Evolutionary conservation across 2,329 filamentous ascomycete species (phyloP).

Genomic region (Neoarthrinium moseri): DNA sequence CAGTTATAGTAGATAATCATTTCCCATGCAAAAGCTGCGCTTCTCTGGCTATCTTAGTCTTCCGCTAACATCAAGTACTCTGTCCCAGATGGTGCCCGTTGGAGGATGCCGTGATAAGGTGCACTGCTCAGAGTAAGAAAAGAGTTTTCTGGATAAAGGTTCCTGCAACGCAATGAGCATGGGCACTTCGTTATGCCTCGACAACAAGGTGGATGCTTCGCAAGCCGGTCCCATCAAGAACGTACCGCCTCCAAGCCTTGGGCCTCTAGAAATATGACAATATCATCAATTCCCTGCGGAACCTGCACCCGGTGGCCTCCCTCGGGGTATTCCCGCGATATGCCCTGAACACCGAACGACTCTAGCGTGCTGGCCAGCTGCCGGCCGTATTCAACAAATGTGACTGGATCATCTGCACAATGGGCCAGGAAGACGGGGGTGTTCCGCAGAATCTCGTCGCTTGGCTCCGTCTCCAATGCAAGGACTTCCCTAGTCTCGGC

Average conservation of each 20-base stretch:
- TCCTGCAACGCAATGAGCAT: too few relatives aligned
- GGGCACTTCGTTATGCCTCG: too few relatives aligned
- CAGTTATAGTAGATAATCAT: too few relatives aligned
- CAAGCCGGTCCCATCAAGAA: too few relatives aligned
- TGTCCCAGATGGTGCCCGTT: too few relatives aligned
- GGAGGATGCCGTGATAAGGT: too few relatives aligned
- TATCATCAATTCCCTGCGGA: slow-evolving; percentile 41
- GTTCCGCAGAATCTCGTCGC: slow-evolving; percentile 30
- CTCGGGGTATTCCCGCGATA: slow-evolving; percentile 38
- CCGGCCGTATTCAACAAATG: slow-evolving; percentile 36
- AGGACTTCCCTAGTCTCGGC: slow-evolving; percentile 27
- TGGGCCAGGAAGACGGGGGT: slow-evolving; percentile 46
- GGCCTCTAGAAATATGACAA: slow-evolving; percentile 30
- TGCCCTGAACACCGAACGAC: slow-evolving; percentile 35
- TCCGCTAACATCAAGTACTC: too few relatives aligned
- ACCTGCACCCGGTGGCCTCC: slow-evolving; percentile 46
- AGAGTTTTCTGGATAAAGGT: too few relatives aligned
- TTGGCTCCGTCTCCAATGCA: slow-evolving; percentile 19
- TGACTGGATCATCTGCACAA: slow-evolving; percentile 41
- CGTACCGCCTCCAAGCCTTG: slow-evolving; percentile 12
- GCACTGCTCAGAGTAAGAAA: too few relatives aligned
- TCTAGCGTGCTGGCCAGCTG: slow-evolving; percentile 31
- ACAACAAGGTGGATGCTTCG: too few relatives aligned
- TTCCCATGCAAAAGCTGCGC: too few relatives aligned
- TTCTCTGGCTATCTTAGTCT: too few relatives aligned